A percentile compares a stretch with the other conserved stretches of the same genome.
Conservation (phyloP, 2,329 filamentous ascomycete genomes). For the Aspergillus sclerotialis region DNA sequence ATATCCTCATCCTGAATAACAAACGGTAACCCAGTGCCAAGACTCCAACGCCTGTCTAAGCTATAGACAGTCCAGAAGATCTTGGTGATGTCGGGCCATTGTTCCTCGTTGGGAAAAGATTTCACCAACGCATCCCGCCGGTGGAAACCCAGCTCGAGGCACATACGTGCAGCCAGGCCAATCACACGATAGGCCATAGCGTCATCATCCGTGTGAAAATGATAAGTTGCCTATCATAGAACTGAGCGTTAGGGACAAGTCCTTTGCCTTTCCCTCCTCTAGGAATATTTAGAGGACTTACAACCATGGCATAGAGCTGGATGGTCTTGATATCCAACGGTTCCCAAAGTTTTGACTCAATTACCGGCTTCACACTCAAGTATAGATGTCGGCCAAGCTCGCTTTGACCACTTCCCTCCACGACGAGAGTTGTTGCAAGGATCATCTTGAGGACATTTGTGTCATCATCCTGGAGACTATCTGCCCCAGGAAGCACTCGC, state of each 20-base stretch:
- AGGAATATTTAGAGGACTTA: conserved; percentile 11
- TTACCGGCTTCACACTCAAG: conserved; percentile 63
- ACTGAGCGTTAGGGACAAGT: conserved; percentile 1
- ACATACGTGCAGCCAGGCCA: conserved; percentile 72
- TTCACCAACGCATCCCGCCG: conserved; percentile 64
- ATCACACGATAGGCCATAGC: conserved; percentile 80
- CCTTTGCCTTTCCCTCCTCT: background rate
- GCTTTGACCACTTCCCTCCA: conserved; percentile 74
- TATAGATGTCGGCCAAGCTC: conserved; percentile 66
- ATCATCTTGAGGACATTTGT: conserved; percentile 75
- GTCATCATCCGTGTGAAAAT: conserved; percentile 82
- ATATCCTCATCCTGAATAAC: conserved; percentile 80
- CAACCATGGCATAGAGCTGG: conserved; percentile 48
- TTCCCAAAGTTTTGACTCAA: conserved; percentile 58
- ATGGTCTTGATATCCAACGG: conserved; percentile 53
- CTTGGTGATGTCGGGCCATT: conserved; percentile 60
- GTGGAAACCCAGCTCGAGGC: conserved; percentile 76
- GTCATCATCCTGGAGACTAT: conserved; percentile 55
- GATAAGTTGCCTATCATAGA: conserved; percentile 56
- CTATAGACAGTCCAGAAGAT: conserved; percentile 85
- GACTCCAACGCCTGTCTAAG: conserved; percentile 78
- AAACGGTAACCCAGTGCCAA: conserved; percentile 83
- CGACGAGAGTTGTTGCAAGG: conserved; percentile 67
- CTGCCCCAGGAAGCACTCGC: conserved; percentile 46
- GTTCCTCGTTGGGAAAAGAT: conserved; percentile 60